Conservation (phyloP, 2,329 filamentous ascomycete species). For the Decorospora gaudefroyi region DNA sequence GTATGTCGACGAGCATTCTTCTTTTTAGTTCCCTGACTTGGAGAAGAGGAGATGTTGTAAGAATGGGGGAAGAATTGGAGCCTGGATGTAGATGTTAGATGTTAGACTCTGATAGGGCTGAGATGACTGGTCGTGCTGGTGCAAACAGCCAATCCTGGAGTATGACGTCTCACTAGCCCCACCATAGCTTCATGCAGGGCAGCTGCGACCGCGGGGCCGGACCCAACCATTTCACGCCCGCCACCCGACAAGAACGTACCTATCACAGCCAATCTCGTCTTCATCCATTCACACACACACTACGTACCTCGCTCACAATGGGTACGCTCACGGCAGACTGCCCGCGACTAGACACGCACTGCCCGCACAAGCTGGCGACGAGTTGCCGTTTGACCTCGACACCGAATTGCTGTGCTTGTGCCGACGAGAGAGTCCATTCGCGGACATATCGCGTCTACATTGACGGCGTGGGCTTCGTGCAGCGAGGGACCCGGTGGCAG, state of each 20-base stretch:
- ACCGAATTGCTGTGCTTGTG: slow-evolving; percentile 49
- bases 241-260: slow-evolving; percentile 1
- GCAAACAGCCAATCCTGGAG: no score
- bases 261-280: neutral
- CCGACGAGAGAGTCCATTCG: slow-evolving; percentile 49
- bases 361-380: slow-evolving; percentile 50
- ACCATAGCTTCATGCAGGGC: slow-evolving; percentile 9
- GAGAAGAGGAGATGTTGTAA: neutral
- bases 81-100: no score
- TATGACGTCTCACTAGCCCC: no score
- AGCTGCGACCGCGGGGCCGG: slow-evolving; percentile 7
- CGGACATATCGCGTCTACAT: slow-evolving; percentile 54
- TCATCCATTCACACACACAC: neutral
- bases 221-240: slow-evolving; percentile 5
- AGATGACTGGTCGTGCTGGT: no score
- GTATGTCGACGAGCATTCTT: neutral
- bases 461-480: slow-evolving; percentile 57
- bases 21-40: no score
- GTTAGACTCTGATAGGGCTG: no score
- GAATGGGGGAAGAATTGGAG: no score
- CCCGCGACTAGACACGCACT: slow-evolving; percentile 45
- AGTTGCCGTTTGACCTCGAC: slow-evolving; percentile 51
- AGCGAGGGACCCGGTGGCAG: slow-evolving; percentile 55
- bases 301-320: slow-evolving; percentile 34
- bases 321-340: slow-evolving; percentile 49